Evolutionary conservation across 768 basidiomycete species (phyloP).

Genomic region (Tulasnella calospora): DNA sequence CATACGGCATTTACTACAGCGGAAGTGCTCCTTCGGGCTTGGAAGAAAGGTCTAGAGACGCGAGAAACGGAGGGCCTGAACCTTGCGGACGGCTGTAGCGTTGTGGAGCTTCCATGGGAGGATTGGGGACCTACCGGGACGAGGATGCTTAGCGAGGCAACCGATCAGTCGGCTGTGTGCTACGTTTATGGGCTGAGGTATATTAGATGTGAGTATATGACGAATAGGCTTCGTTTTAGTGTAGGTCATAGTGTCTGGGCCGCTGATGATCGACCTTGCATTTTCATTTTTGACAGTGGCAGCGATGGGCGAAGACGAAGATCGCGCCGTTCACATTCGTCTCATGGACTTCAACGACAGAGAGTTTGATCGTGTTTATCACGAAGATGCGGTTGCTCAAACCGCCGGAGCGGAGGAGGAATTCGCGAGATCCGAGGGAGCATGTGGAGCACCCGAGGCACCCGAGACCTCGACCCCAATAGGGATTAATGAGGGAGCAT

Average conservation of each 20-base stretch:
- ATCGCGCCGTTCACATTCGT: not conserved
- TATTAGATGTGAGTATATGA: slow-evolving; percentile 16
- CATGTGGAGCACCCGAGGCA: not conserved
- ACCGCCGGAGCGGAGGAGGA: not conserved
- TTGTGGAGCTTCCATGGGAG: slow-evolving; percentile 18
- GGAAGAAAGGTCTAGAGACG: not conserved
- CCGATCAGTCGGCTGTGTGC: slow-evolving; percentile 6
- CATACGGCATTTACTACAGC: slow-evolving; percentile 4
- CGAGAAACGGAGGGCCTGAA: not conserved
- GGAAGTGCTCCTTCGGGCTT: slow-evolving; percentile 1
- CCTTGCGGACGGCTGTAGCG: not conserved
- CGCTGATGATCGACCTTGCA: not conserved
- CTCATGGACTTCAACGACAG: slow-evolving; percentile 21
- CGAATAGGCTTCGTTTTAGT: not conserved
- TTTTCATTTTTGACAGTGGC: not conserved
- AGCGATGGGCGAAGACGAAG: not conserved
- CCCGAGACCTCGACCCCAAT: not conserved
- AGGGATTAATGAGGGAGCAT: not conserved
- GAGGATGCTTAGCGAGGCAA: slow-evolving; percentile 14
- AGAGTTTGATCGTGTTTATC: slow-evolving; percentile 1
- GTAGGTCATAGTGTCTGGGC: not conserved
- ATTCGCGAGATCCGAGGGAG: not conserved
- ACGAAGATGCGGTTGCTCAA: not conserved
- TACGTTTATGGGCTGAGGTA: slow-evolving; percentile 24
- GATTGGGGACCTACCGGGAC: slow-evolving; percentile 14